A percentile compares a stretch with the other conserved stretches of the same genome.
These are phyloP conservation scores for Zelopaecilomyces penicillatus DNA, from an alignment of 2,329 filamentous ascomycete species.

Conservation along the genomic window DNA sequence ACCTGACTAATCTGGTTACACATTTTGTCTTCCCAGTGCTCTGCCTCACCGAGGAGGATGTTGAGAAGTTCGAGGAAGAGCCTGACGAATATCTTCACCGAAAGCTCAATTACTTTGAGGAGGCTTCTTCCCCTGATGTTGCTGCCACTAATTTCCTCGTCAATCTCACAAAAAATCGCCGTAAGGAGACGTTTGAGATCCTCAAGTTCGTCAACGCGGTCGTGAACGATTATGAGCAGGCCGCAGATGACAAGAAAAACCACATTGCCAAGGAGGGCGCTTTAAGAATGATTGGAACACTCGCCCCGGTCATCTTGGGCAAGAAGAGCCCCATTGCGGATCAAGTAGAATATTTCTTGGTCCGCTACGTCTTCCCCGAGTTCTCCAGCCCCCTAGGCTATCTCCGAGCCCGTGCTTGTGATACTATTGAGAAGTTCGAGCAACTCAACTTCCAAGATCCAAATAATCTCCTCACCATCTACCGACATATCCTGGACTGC, in stretches of 20 bases:
- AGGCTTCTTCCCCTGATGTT: conserved; percentile 89
- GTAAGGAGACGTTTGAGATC: conserved; percentile 93
- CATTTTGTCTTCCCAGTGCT: conserved; percentile 94
- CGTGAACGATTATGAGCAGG: conserved; percentile 83
- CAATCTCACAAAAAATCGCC: conserved; percentile 83
- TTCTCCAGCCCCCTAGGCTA: conserved; percentile 90
- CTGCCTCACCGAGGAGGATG: conserved; percentile 83
- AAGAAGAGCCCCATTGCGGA: conserved; percentile 98
- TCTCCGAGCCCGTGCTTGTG: conserved; percentile 87
- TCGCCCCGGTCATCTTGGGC: conserved; percentile 86
- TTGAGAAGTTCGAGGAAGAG: conserved; percentile 89
- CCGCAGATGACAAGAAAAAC: conserved; percentile 82
- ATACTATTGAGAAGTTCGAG: conserved; percentile 97
- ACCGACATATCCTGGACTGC: conserved; percentile 91
- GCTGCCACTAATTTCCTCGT: conserved; percentile 95
- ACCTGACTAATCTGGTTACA: conserved; percentile 85
- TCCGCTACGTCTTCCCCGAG: conserved; percentile 96
- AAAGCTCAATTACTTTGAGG: conserved; percentile 96
- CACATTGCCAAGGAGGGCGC: conserved; percentile 95
- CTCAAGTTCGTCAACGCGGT: conserved; percentile 91
- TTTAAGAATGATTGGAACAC: conserved; percentile 89
- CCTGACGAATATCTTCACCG: conserved; percentile 95
- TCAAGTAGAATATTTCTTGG: conserved; percentile 97
- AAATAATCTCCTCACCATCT: conserved; percentile 92
- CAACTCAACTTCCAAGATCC: conserved; percentile 94